A percentile compares a stretch with the other conserved stretches of the same genome.
Conservation (phyloP, 306 rosid species). For the Cucurbita ficifolia region DNA sequence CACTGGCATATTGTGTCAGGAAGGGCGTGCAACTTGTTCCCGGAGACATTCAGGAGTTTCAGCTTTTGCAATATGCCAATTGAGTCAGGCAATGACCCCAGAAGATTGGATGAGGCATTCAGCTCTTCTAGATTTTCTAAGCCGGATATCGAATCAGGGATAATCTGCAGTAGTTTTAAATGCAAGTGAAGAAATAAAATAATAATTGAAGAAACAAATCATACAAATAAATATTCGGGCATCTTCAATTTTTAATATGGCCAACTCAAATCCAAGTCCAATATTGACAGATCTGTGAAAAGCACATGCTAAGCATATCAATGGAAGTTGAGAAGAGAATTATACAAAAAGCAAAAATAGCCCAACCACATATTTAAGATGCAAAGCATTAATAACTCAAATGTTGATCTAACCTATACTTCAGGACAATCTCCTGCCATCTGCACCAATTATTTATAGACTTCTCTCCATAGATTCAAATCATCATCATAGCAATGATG, state of each 20-base stretch:
- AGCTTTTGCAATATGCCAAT: conserved; percentile 71
- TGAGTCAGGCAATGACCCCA: conserved; percentile 63
- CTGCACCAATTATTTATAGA: background rate
- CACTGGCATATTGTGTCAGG: conserved; percentile 76
- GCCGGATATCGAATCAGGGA: conserved; percentile 68
- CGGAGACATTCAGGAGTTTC: conserved; percentile 55
- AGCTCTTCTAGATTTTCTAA: conserved; percentile 75
- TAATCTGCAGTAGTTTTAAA: conserved; percentile 26
- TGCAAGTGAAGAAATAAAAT: conserved; percentile 1
- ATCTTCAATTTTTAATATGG: background rate
- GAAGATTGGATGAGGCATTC: conserved; percentile 50
- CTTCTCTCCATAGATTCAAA: background rate
- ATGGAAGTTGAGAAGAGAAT: background rate
- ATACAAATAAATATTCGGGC: background rate
- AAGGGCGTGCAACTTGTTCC: conserved; percentile 58
- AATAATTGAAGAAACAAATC: background rate
- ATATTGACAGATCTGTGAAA: background rate
- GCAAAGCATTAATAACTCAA: background rate
- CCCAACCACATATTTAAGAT: background rate
- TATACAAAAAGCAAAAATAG: background rate
- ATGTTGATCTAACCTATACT: background rate
- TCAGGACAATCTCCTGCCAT: background rate
- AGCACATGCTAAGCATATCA: background rate
- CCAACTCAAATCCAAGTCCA: background rate
- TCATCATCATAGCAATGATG: background rate